phyloP scores from a whole-genome alignment of 2,329 filamentous ascomycete species.

The Thielaviopsis euricoi region DNA sequence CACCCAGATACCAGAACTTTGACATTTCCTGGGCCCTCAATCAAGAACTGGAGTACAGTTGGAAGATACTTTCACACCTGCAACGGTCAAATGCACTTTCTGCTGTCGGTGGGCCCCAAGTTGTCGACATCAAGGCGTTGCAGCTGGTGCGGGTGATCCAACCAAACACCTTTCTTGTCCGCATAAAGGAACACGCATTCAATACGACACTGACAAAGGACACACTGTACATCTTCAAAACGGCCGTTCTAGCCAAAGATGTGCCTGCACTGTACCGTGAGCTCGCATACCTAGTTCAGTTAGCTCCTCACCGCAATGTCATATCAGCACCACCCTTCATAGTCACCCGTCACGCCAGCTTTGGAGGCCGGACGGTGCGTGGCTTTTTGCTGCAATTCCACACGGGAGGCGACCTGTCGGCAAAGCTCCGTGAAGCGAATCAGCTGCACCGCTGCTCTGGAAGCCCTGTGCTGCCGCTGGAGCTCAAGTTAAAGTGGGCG shows the following conservation, averaged over 20 bases:
- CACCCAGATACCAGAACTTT: not conserved
- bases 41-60: not conserved
- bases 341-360: not conserved
- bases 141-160: not conserved
- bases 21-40: not conserved
- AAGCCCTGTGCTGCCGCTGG: not conserved
- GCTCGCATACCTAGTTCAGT: not conserved
- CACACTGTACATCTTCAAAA: not conserved
- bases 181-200: not conserved
- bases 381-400: conserved; percentile 1
- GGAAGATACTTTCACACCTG: not conserved
- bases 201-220: not conserved
- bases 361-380: not conserved
- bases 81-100: not conserved
- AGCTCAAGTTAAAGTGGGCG: not conserved
- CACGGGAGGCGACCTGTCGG: not conserved
- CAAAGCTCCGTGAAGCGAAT: not conserved
- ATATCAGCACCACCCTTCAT: not conserved
- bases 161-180: not conserved
- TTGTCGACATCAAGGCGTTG: not conserved
- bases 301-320: not conserved
- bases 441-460: too few species aligned
- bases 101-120: not conserved
- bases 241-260: not conserved
- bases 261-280: conserved; percentile 2